Base-by-base conservation (phyloP, 2,329 filamentous ascomycete species). In the Sarocladium oryzae region DNA sequence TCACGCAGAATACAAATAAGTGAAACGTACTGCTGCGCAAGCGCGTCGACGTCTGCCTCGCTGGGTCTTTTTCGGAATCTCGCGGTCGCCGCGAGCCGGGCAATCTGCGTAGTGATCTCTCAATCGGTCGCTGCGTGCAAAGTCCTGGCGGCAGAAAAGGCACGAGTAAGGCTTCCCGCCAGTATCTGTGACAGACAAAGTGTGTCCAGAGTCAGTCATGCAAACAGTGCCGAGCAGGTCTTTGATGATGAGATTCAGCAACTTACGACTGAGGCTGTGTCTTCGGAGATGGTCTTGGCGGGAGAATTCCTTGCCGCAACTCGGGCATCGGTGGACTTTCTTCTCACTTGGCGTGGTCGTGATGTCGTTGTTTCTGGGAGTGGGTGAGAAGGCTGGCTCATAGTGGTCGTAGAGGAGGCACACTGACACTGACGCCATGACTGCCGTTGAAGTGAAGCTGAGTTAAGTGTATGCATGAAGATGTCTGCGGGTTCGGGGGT, bases 11-110 rank as follows among this genome's bases (percentile, higher is more conserved):
- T 26, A n/a, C 40, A 45, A 30, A 41, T 5, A 18, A 8, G 18
- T 10, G 40, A 18, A 30, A 45, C 40, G 24, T 45, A 45, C 40
- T 26, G 40, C 40, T 45, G 40, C 40, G 28, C 40, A 45, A n/a
- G 40, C 40, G 40, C 40, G 40, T 28, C 40, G 40, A 45, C 40
- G 40, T 45, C 40, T 45, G 24, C 40, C 40, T 45, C 40, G 40
- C 40, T 45, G 40, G 21, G 40, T 45, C 40, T 45, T 45, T 30
- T 30, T 15, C 21, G 40, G 40, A 30, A 45, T 45, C 40, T 45
- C 40, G 24, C 40, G 40, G 16, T 45, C 23, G 40, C 40, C 40
- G 11, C 40, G 40, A 45, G 40, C 40, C 18, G 40, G 40, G 24
- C 40, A 45, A 20, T 45, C 40, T 8, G 40, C 21, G 16, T 45